phyloP scores from a whole-genome alignment of 1,284 basidiomycete genomes.

The Leccinum cinnamomeum region DNA sequence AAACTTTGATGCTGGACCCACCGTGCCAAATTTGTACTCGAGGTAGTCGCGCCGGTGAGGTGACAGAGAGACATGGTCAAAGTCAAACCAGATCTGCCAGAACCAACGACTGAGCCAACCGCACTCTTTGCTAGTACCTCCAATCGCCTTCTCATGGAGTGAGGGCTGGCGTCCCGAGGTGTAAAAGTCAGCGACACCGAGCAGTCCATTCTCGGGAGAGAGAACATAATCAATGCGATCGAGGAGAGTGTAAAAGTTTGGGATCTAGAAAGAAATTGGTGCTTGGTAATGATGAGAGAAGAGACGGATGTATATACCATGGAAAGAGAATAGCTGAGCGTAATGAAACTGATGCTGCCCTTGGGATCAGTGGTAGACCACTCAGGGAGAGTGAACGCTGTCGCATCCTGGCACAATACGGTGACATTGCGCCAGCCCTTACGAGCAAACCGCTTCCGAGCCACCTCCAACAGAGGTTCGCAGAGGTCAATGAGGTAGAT shows the following conservation, averaged over 20 bases:
- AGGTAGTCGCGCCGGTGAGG: conserved; percentile 73
- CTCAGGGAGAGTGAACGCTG: conserved; percentile 64
- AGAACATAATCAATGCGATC: conserved; percentile 74
- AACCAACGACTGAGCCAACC: conserved; percentile 79
- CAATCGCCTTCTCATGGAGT: conserved; percentile 65
- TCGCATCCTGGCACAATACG: conserved; percentile 76
- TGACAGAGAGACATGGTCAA: conserved; percentile 75
- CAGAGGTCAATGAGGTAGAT: conserved; percentile 80
- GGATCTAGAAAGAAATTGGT: conserved; percentile 48
- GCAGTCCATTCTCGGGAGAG: conserved; percentile 60
- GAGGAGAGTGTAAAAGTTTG: conserved; percentile 66
- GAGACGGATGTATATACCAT: conserved; percentile 48
- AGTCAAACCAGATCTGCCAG: conserved; percentile 82
- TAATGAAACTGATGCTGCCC: conserved; percentile 61
- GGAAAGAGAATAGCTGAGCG: conserved; percentile 72
- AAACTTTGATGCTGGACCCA: conserved; percentile 22
- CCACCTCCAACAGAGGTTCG: conserved; percentile 73
- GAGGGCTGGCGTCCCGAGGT: conserved; percentile 62
- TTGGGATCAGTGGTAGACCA: conserved; percentile 54
- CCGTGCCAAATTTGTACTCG: conserved; percentile 80
- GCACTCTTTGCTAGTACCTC: conserved; percentile 67
- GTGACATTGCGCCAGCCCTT: conserved; percentile 77
- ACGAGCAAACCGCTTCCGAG: conserved; percentile 64
- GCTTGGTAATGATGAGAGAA: background rate
- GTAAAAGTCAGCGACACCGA: conserved; percentile 82